A percentile compares a stretch with the other conserved stretches of the same genome.
These are phyloP conservation scores for Conticribra weissflogii DNA, from an alignment of 108 stramenopile species.

Conservation along the genomic window DNA sequence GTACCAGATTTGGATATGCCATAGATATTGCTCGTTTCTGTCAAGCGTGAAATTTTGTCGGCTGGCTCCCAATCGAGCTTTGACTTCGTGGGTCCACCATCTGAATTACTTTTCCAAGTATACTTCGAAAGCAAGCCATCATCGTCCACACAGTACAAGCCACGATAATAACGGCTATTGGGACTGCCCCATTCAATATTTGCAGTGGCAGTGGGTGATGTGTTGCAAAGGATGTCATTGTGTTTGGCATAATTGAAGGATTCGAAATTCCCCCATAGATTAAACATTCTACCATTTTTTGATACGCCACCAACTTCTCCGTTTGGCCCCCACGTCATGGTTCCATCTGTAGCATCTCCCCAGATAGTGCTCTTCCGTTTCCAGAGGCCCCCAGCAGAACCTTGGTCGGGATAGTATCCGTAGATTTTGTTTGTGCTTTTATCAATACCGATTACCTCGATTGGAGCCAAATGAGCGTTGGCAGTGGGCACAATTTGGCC, in stretches of 20 bases:
- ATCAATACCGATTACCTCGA: conserved; percentile 1
- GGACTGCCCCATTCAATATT: neutral
- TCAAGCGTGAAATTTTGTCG: neutral
- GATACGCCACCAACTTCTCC: neutral
- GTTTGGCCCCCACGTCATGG: neutral
- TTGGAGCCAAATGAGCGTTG: conserved; percentile 2
- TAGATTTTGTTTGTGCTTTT: neutral
- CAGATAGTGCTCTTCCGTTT: neutral
- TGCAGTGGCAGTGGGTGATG: neutral
- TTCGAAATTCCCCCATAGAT: neutral
- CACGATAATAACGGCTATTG: neutral
- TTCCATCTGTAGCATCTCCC: conserved; percentile 8
- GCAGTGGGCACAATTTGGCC: conserved; percentile 16
- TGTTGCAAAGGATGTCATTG: neutral
- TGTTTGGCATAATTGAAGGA: conserved; percentile 8
- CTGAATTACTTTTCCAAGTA: conserved; percentile 4
- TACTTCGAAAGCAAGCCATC: neutral
- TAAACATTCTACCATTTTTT: no score
- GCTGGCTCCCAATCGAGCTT: neutral
- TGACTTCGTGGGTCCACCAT: neutral
- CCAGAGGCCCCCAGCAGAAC: neutral
- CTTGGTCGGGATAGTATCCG: conserved; percentile 4
- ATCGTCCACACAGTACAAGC: neutral
- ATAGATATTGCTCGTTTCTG: conserved; percentile 4
- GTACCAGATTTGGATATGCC: conserved; percentile 2